A percentile compares a stretch with the other conserved stretches of the same genome.
These are phyloP conservation scores for Zygosaccharomyces bisporus DNA, from an alignment of 805 yeast genomes.

Conservation along the genomic window DNA sequence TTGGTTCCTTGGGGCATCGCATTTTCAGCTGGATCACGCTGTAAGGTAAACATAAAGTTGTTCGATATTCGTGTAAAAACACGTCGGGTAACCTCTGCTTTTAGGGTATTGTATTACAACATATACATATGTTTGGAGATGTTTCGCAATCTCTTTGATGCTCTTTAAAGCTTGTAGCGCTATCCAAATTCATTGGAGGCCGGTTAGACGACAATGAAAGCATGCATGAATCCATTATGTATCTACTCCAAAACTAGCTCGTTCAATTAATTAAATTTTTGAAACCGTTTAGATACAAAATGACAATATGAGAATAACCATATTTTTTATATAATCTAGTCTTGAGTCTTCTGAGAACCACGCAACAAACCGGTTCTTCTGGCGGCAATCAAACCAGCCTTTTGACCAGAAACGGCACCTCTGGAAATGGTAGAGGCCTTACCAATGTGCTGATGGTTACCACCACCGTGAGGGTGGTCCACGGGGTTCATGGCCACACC, in stretches of 20 bases:
- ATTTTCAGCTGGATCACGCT: background rate
- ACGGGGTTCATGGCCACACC: slow-evolving; percentile 99
- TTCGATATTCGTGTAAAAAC: background rate
- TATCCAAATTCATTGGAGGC: too few relatives aligned
- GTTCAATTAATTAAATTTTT: slow-evolving; percentile 16
- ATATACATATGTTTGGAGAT: too few relatives aligned
- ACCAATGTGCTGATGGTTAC: slow-evolving; percentile 99
- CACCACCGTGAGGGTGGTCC: slow-evolving; percentile 99
- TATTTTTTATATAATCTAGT: slow-evolving; percentile 43
- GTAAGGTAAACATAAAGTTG: background rate
- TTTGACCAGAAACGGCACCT: slow-evolving; percentile 99
- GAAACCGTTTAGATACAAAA: slow-evolving; percentile 24
- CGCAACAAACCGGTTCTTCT: slow-evolving; percentile 99
- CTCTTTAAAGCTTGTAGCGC: too few relatives aligned
- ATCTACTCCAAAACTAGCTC: slow-evolving; percentile 3
- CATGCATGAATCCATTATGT: background rate
- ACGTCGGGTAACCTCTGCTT: background rate
- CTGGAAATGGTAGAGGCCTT: slow-evolving; percentile 98
- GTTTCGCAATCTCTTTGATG: background rate
- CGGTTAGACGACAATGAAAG: too few relatives aligned
- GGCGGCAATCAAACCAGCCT: slow-evolving; percentile 99
- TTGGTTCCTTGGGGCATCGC: background rate
- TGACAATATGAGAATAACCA: slow-evolving; percentile 29
- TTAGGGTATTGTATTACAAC: too few relatives aligned
- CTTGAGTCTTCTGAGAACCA: slow-evolving; percentile 96